These are phyloP conservation scores for Mortierella sp. DNA, from an alignment of 371 early-diverging fungal species.

Conservation along the genomic window DNA sequence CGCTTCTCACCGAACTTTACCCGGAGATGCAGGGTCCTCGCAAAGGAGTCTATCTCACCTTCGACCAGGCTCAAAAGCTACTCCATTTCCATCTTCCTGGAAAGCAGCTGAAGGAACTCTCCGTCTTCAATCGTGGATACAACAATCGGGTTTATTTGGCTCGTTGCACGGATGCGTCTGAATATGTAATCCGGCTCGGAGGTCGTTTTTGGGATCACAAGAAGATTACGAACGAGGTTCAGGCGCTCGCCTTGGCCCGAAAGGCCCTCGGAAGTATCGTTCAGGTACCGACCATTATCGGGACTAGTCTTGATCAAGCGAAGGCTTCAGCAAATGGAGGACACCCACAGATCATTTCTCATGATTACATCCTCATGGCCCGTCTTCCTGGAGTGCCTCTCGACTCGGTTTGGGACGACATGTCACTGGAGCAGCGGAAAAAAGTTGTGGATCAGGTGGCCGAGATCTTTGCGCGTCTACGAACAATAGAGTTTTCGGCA, in stretches of 20 bases:
- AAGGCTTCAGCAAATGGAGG: constrained; percentile 16
- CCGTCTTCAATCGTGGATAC: constrained; percentile 39
- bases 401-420: constrained; percentile 36
- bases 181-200: constrained; percentile 43
- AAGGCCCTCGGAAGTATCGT: constrained; percentile 12
- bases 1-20: constrained; percentile 16
- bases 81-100: constrained; percentile 30
- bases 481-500: constrained; percentile 18
- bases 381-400: constrained; percentile 42
- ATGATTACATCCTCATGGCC: constrained; percentile 46
- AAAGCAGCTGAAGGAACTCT: constrained; percentile 23
- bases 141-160: constrained; percentile 51
- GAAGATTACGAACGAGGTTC: constrained; percentile 43
- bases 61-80: constrained; percentile 20
- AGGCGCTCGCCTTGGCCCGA: constrained; percentile 27
- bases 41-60: constrained; percentile 25
- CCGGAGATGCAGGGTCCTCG: constrained; percentile 35
- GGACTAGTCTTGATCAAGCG: constrained; percentile 37
- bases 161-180: constrained; percentile 28
- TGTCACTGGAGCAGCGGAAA: constrained; percentile 26
- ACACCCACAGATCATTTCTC: constrained; percentile 14
- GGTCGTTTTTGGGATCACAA: constrained; percentile 51
- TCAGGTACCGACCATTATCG: constrained; percentile 29
- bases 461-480: constrained; percentile 33
- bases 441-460: constrained; percentile 23